phyloP scores from a whole-genome alignment of 108 stramenopile species.

The Skeletonema tropicum region DNA sequence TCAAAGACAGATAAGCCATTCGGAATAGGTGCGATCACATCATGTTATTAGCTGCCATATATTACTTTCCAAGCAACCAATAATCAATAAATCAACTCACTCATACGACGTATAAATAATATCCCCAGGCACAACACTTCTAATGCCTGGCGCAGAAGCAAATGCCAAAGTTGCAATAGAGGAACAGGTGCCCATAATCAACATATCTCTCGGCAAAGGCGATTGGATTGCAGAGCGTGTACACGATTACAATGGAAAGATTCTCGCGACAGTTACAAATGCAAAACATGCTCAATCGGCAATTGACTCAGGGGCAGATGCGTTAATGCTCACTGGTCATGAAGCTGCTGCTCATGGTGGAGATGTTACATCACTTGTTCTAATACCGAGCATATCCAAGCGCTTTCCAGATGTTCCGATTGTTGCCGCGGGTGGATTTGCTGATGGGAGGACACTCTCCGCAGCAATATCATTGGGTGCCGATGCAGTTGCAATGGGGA shows the following conservation, averaged over 20 bases:
- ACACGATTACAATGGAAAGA: slow-evolving; percentile 76
- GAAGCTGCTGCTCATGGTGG: slow-evolving; percentile 95
- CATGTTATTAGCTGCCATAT: neutral
- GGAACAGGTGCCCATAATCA: slow-evolving; percentile 86
- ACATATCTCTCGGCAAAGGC: slow-evolving; percentile 86
- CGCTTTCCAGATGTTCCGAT: slow-evolving; percentile 82
- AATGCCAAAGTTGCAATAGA: slow-evolving; percentile 87
- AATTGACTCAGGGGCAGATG: slow-evolving; percentile 76
- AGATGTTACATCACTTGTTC: slow-evolving; percentile 79
- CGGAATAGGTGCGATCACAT: slow-evolving; percentile 56
- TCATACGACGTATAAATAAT: neutral
- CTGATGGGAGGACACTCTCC: slow-evolving; percentile 80
- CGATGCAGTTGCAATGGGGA: slow-evolving; percentile 91
- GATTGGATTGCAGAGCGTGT: slow-evolving; percentile 83
- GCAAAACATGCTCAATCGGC: slow-evolving; percentile 77
- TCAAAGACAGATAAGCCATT: slow-evolving; percentile 72
- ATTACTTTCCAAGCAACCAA: neutral
- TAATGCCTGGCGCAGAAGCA: slow-evolving; percentile 87
- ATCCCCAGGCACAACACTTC: slow-evolving; percentile 59
- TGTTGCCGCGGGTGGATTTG: slow-evolving; percentile 93
- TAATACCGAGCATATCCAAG: slow-evolving; percentile 72
- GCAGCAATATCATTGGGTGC: slow-evolving; percentile 87
- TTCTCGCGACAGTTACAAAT: slow-evolving; percentile 84
- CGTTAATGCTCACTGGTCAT: slow-evolving; percentile 87
- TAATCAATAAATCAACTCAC: neutral